phyloP scores from a whole-genome alignment of 495 filamentous ascomycete species.

The Penicillium cataractarum region DNA sequence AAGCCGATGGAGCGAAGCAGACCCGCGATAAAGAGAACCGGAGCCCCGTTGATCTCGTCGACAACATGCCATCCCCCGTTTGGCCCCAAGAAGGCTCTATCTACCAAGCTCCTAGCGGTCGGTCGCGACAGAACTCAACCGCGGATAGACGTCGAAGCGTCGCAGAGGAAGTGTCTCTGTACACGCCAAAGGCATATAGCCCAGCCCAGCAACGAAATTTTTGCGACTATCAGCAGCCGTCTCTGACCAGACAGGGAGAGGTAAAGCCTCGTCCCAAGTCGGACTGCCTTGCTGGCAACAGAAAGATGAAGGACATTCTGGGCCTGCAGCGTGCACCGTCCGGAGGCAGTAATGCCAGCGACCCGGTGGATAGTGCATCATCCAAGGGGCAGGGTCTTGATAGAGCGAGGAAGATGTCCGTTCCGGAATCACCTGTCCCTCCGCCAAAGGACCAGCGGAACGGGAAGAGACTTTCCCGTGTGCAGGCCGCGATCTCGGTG shows the following conservation, averaged over 20 bases:
- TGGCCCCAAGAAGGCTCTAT: slow-evolving; percentile 70
- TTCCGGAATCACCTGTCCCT: slow-evolving; percentile 27
- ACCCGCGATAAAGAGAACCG: slow-evolving; percentile 75
- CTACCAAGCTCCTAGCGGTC: slow-evolving; percentile 39
- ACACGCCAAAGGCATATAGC: slow-evolving; percentile 62
- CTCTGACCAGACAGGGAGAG: slow-evolving; percentile 47
- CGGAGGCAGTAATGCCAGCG: slow-evolving; percentile 22
- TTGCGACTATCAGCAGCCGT: slow-evolving; percentile 58
- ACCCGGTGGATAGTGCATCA: slow-evolving; percentile 21
- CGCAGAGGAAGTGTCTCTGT: slow-evolving; percentile 63
- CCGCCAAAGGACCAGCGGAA: slow-evolving; percentile 31
- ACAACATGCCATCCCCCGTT: slow-evolving; percentile 66
- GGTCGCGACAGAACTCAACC: slow-evolving; percentile 25
- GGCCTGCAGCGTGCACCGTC: slow-evolving; percentile 32
- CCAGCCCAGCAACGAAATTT: slow-evolving; percentile 70
- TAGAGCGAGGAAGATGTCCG: slow-evolving; percentile 24
- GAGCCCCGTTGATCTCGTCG: slow-evolving; percentile 51
- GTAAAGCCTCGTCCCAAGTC: slow-evolving; percentile 57
- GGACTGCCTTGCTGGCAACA: slow-evolving; percentile 45
- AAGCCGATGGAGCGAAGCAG: slow-evolving; percentile 52
- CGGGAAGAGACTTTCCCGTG: slow-evolving; percentile 52
- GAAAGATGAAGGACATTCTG: slow-evolving; percentile 43
- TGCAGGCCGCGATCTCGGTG: slow-evolving; percentile 67
- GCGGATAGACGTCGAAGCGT: slow-evolving; percentile 48
- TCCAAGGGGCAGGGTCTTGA: slow-evolving; percentile 25